phyloP scores from a whole-genome alignment of 176 grass and related monocot genomes.

The Ampelocalamus luodianensis region DNA sequence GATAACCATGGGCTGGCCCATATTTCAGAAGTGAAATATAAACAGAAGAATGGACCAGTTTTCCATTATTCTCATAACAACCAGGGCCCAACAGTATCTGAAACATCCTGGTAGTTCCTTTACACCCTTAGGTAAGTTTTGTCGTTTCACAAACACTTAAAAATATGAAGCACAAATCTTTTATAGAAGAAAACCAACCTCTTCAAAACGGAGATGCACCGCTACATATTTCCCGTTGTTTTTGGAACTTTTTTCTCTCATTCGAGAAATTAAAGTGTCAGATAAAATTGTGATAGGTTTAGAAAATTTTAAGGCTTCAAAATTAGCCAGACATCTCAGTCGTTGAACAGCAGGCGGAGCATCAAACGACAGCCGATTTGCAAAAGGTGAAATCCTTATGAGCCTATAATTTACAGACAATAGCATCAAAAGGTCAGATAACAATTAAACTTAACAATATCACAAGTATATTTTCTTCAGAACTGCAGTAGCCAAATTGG shows the following conservation, averaged over 20 bases:
- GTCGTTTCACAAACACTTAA: conserved; percentile 11
- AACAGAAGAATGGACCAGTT: conserved; percentile 20
- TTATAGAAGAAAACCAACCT: conserved; percentile 63
- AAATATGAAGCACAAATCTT: not conserved
- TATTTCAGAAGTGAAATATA: conserved; percentile 9
- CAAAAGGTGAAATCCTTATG: conserved; percentile 96
- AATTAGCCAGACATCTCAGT: conserved; percentile 93
- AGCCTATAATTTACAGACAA: conserved; percentile 59
- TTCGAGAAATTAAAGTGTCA: conserved; percentile 84
- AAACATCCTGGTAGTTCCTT: not conserved
- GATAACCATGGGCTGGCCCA: not conserved
- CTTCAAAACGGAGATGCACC: conserved; percentile 98
- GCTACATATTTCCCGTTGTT: conserved; percentile 88
- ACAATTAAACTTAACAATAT: conserved; percentile 25
- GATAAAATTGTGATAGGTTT: conserved; percentile 75
- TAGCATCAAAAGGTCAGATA: conserved; percentile 1
- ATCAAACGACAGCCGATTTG: conserved; percentile 92
- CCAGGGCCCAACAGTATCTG: not conserved
- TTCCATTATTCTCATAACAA: not conserved
- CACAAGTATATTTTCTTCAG: not conserved
- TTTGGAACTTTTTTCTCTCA: conserved; percentile 70
- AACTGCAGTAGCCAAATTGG: conserved; percentile 30
- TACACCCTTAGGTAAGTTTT: not conserved
- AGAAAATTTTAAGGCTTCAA: conserved; percentile 94
- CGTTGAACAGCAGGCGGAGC: conserved; percentile 82